Evolutionary conservation across 225 moss, liverwort and hornwort species (phyloP), one percentile per base, ranked within the genome.

Genomic region (Pleurozium schreberi): DNA sequence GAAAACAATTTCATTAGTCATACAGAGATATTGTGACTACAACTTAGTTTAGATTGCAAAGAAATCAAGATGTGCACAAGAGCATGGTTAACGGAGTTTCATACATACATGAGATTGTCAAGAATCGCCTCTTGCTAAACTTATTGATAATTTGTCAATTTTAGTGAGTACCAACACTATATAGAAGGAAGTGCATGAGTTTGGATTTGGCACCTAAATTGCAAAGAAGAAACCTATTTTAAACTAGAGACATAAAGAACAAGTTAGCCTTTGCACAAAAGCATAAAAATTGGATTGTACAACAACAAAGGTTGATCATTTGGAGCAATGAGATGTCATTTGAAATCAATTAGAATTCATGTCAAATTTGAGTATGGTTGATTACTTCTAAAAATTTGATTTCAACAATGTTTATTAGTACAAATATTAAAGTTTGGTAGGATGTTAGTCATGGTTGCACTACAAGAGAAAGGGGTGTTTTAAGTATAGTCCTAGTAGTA

Each of bases 11-110:
- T 47, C 9, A 18, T 18, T 18, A 18, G 11, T 30, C 16, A 14
- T 70, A 6, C 9, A 30, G 73, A 45, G 3, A 17, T 47, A 30
- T 30, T 2, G 1, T 47, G 4, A 74, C 2, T 2, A 4, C 49
- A 4, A 0, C 1, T 49, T 1, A 5, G 0, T 31, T 47, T 11
- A 47, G 19, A 74, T 31, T 43, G 43, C 43, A 28, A 27, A 71
- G 27, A 40, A 27, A 43, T 10, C 1, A 43, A 1, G 16, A 43
- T 16, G 2, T 27, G 16, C 2, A 9, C 3, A 0, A 1, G 7
- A 49, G 31, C 0, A 0, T 74, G 4, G 18, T 74, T 1, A 10
- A 74, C 2, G 1, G 11, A 19, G 11, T 71, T 0, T 26, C 14
- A 26, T 25, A 25, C 14, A 26, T 25, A 25, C 5, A 17, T 45